Evolutionary conservation across 768 basidiomycete species (phyloP).

Genomic region (Agaricus bisporus): DNA sequence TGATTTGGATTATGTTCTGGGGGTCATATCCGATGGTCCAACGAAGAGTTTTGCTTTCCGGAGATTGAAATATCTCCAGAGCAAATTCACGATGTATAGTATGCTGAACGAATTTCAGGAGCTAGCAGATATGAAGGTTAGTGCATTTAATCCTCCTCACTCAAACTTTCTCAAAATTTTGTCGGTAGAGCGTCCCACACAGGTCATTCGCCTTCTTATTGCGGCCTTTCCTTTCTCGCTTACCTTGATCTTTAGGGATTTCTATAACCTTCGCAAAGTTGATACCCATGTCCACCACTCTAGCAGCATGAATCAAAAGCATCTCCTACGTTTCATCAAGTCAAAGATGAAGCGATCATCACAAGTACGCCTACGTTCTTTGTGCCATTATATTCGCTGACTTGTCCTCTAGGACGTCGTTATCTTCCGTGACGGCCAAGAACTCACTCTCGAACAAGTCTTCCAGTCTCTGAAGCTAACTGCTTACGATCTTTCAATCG

Average conservation of each 20-base stretch:
- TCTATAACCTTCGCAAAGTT: constrained; percentile 97
- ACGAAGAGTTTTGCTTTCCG: constrained; percentile 95
- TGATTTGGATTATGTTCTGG: constrained; percentile 87
- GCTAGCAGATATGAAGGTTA: constrained; percentile 92
- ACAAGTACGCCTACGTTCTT: constrained; percentile 40
- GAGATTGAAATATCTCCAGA: constrained; percentile 82
- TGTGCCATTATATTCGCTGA: neutral
- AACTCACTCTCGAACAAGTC: constrained; percentile 88
- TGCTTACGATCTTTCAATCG: constrained; percentile 97
- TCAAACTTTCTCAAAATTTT: neutral
- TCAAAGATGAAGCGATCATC: constrained; percentile 92
- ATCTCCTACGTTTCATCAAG: constrained; percentile 96
- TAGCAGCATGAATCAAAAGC: constrained; percentile 99
- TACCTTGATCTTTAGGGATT: constrained; percentile 57
- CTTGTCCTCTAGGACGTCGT: constrained; percentile 70
- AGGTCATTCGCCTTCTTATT: constrained; percentile 40
- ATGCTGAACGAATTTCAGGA: constrained; percentile 93
- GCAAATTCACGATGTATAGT: constrained; percentile 92
- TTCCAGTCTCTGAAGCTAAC: constrained; percentile 92
- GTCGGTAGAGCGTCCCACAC: constrained; percentile 66
- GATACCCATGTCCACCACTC: constrained; percentile 99
- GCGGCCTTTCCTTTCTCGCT: neutral
- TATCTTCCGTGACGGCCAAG: constrained; percentile 88
- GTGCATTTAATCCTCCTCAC: constrained; percentile 14
- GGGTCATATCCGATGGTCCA: constrained; percentile 91